phyloP scores from a whole-genome alignment of 257 asterid species.

The Perilla frutescens region DNA sequence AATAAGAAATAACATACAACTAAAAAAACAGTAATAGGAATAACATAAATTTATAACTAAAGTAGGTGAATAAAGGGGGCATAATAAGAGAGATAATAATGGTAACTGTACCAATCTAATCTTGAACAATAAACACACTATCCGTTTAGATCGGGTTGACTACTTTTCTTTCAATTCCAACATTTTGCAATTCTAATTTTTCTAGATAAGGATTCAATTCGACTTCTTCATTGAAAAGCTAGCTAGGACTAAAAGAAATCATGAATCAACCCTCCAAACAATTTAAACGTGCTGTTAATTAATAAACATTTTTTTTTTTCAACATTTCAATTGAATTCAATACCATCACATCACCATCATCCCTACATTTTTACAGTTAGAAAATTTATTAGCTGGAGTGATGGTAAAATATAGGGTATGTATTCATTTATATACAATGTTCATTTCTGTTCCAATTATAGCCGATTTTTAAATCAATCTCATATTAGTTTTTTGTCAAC shows the following conservation, averaged over 20 bases:
- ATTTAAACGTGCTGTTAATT: slow-evolving; percentile 12
- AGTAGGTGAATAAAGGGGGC: too few relatives aligned
- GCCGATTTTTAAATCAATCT: too few relatives aligned
- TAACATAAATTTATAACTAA: too few relatives aligned
- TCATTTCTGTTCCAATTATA: too few relatives aligned
- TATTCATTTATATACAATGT: too few relatives aligned
- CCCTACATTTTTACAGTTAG: not conserved
- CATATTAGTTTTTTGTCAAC: too few relatives aligned
- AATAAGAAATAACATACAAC: too few relatives aligned
- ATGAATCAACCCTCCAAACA: not conserved
- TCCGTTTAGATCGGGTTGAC: not conserved
- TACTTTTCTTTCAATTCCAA: not conserved
- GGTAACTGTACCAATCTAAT: too few relatives aligned
- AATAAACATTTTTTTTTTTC: not conserved
- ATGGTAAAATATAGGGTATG: too few relatives aligned
- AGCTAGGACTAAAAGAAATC: too few relatives aligned
- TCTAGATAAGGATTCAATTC: not conserved
- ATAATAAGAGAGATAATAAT: too few relatives aligned
- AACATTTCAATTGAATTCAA: not conserved
- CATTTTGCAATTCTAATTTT: not conserved
- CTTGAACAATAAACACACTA: not conserved
- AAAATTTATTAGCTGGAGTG: not conserved
- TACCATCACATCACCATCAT: not conserved
- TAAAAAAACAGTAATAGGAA: too few relatives aligned
- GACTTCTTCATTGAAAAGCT: not conserved